phyloP scores from a whole-genome alignment of 1,284 basidiomycete species.

The Wolfiporia cocos region DNA sequence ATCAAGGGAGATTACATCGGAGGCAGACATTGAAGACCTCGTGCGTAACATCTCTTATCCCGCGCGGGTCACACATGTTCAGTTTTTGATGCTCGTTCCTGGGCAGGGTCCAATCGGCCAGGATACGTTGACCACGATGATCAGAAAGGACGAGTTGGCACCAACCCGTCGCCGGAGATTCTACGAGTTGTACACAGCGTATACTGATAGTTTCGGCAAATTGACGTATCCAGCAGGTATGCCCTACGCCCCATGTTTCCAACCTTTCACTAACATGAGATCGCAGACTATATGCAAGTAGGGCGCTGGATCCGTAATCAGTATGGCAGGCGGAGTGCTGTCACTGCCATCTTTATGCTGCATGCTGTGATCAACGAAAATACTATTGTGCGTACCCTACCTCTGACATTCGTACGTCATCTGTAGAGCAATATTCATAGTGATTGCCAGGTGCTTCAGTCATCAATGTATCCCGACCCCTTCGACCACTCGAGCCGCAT shows the following conservation, averaged over 20 bases:
- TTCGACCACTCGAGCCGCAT: constrained; percentile 31
- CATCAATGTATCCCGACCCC: constrained; percentile 4
- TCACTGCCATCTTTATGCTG: constrained; percentile 62
- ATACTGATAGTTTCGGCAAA: constrained; percentile 39
- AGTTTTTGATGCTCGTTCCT: too few species aligned
- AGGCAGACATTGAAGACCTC: constrained; percentile 14
- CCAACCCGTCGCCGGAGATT: constrained; percentile 51
- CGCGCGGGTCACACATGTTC: too few species aligned
- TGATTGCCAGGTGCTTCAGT: constrained; percentile 11
- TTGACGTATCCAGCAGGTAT: constrained; percentile 49
- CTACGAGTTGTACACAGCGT: constrained; percentile 36
- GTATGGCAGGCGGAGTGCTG: constrained; percentile 46
- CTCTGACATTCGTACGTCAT: neutral
- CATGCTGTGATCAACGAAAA: constrained; percentile 67
- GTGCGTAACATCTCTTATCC: constrained; percentile 11
- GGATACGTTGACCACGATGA: constrained; percentile 61
- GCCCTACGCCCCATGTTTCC: constrained; percentile 7
- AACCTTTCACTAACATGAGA: neutral
- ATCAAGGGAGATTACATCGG: constrained; percentile 5
- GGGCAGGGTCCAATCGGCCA: constrained; percentile 59
- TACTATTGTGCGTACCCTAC: constrained; percentile 35
- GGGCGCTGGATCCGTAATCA: constrained; percentile 51
- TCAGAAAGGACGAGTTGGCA: constrained; percentile 60
- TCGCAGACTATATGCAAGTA: constrained; percentile 47
- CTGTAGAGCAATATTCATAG: too few species aligned